Evolutionary conservation across 2,329 filamentous ascomycete genomes (phyloP).

Genomic region (Fusarium neocosmosporiellum): DNA sequence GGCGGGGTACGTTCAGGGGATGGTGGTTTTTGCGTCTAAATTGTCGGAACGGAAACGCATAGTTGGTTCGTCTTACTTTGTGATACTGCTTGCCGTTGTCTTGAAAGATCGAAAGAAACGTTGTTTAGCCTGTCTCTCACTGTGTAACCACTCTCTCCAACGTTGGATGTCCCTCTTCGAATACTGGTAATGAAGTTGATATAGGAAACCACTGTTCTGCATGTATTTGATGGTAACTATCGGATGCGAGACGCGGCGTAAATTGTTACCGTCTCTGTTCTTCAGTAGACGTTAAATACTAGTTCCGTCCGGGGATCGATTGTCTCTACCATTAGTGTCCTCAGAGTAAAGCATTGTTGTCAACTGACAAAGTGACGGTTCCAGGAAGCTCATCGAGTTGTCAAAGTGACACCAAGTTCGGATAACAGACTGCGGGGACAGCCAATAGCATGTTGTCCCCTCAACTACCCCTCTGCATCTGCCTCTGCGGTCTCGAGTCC

Average conservation of each 20-base stretch:
- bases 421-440: background rate
- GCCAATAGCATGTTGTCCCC: background rate
- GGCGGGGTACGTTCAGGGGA: background rate
- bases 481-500: background rate
- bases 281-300: no score
- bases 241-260: background rate
- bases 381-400: background rate
- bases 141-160: background rate
- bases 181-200: background rate
- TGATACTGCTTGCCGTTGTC: background rate
- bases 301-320: background rate
- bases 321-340: background rate
- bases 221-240: background rate
- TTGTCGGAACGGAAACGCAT: background rate
- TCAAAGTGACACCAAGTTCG: background rate
- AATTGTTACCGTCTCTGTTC: background rate
- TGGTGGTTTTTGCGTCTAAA: background rate
- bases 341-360: background rate
- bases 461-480: background rate
- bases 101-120: background rate
- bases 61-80: background rate
- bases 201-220: background rate
- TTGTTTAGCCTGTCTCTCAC: background rate
- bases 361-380: background rate
- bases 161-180: background rate